These are phyloP conservation scores for Exophiala bonariae DNA, from an alignment of 2,329 filamentous ascomycete genomes.

Conservation along the genomic window DNA sequence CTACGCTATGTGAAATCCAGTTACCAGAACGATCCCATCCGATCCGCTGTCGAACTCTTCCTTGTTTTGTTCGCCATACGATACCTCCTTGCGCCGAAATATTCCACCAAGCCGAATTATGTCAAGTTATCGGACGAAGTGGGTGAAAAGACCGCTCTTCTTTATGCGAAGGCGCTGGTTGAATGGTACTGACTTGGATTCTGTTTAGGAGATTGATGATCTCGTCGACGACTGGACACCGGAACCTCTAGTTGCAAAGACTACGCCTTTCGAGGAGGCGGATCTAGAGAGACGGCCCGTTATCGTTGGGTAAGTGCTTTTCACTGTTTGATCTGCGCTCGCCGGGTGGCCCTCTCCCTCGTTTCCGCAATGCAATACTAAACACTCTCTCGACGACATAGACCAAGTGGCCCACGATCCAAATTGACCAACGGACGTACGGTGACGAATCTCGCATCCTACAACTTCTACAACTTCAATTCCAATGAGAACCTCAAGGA, in stretches of 20 bases:
- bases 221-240: constrained; percentile 95
- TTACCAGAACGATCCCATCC: constrained; percentile 95
- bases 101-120: constrained; percentile 88
- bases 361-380: no score
- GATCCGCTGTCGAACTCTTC: constrained; percentile 89
- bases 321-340: constrained; percentile 4
- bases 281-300: constrained; percentile 85
- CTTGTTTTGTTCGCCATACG: constrained; percentile 93
- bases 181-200: not conserved
- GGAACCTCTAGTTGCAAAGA: constrained; percentile 78
- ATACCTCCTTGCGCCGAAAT: constrained; percentile 87
- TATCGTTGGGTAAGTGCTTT: constrained; percentile 81
- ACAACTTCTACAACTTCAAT: constrained; percentile 98
- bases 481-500: constrained; percentile 90
- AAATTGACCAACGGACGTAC: constrained; percentile 87
- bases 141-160: constrained; percentile 22
- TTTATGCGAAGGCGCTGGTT: no score
- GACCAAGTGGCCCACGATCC: constrained; percentile 83
- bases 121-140: constrained; percentile 84
- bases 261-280: constrained; percentile 72
- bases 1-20: constrained; percentile 94
- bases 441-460: constrained; percentile 89
- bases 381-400: no score
- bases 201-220: constrained; percentile 80
- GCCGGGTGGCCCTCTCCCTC: no score